phyloP scores from a whole-genome alignment of 352 stramenopile genomes.

The Labyrinthula sp. region DNA sequence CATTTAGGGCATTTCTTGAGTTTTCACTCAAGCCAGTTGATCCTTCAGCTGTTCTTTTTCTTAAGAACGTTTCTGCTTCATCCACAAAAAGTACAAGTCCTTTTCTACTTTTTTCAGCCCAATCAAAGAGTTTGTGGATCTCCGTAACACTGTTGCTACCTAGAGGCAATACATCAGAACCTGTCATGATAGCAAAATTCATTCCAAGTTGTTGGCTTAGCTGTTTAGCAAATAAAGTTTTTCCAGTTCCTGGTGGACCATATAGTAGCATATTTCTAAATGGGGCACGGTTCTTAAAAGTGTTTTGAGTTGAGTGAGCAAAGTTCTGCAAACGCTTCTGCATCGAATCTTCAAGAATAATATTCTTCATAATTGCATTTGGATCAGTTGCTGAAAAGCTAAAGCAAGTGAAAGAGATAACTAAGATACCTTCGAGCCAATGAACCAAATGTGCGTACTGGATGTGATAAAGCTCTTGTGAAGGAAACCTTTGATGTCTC shows the following conservation, averaged over 20 bases:
- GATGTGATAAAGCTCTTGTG: constrained; percentile 14
- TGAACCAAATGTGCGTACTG: neutral
- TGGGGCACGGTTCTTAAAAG: constrained; percentile 87
- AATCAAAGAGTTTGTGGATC: constrained; percentile 99
- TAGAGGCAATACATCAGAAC: constrained; percentile 90
- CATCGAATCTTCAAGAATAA: constrained; percentile 76
- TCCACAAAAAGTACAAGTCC: constrained; percentile 94
- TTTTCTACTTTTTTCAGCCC: constrained; percentile 69
- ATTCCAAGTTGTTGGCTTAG: constrained; percentile 81
- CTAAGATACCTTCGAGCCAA: constrained; percentile 34
- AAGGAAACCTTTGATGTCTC: constrained; percentile 73
- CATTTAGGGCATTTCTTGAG: constrained; percentile 94
- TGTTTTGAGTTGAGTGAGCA: constrained; percentile 86
- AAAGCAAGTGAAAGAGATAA: constrained; percentile 23
- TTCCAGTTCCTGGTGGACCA: constrained; percentile 88
- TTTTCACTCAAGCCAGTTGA: constrained; percentile 60
- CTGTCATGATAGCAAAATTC: constrained; percentile 95
- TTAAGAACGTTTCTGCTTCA: constrained; percentile 95
- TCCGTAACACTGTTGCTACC: constrained; percentile 87
- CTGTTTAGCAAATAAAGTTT: constrained; percentile 93
- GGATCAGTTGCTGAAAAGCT: constrained; percentile 32
- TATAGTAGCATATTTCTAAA: constrained; percentile 93
- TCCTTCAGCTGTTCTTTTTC: constrained; percentile 82
- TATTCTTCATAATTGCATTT: constrained; percentile 71
- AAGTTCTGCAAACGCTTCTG: constrained; percentile 76